Evolutionary conservation across 1,284 basidiomycete species (phyloP).

Genomic region (Macrocystidia cucumis): DNA sequence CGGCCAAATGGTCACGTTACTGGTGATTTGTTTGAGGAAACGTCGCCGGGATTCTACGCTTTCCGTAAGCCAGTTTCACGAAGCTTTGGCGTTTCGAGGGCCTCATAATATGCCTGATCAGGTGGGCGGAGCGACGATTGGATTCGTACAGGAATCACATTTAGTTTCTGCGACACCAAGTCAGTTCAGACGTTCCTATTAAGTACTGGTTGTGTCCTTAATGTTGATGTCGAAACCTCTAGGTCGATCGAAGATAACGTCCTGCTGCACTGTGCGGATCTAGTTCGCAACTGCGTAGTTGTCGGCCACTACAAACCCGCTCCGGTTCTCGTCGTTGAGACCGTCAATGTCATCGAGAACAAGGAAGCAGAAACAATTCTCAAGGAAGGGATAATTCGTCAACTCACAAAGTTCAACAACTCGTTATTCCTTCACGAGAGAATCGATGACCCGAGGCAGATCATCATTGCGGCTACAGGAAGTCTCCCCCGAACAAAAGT

Average conservation of each 20-base stretch:
- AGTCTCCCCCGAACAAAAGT: slow-evolving; percentile 8
- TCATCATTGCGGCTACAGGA: slow-evolving; percentile 2
- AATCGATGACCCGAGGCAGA: slow-evolving; percentile 9
- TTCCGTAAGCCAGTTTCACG: slow-evolving; percentile 36
- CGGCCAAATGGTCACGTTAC: slow-evolving; percentile 57
- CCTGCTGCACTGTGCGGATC: slow-evolving; percentile 42
- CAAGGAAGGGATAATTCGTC: slow-evolving; percentile 48
- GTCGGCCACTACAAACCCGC: slow-evolving; percentile 64
- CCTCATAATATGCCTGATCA: slow-evolving; percentile 19
- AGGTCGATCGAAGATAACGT: slow-evolving; percentile 68
- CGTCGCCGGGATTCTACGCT: slow-evolving; percentile 42
- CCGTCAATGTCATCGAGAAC: slow-evolving; percentile 37
- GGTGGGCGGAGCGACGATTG: slow-evolving; percentile 61
- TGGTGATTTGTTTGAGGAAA: slow-evolving; percentile 64
- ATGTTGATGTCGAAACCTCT: slow-evolving; percentile 4
- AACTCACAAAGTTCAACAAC: slow-evolving; percentile 12
- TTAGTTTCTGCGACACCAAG: slow-evolving; percentile 66
- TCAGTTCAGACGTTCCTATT: too few species aligned
- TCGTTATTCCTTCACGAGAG: slow-evolving; percentile 15
- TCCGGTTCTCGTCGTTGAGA: slow-evolving; percentile 62
- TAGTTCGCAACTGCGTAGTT: slow-evolving; percentile 62
- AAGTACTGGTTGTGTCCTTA: too few species aligned
- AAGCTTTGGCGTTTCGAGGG: slow-evolving; percentile 19
- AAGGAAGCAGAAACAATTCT: slow-evolving; percentile 29
- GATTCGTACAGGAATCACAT: slow-evolving; percentile 66